These are phyloP conservation scores for Themeda triandra DNA, from an alignment of 176 grass and related monocot species.

Conservation along the genomic window DNA sequence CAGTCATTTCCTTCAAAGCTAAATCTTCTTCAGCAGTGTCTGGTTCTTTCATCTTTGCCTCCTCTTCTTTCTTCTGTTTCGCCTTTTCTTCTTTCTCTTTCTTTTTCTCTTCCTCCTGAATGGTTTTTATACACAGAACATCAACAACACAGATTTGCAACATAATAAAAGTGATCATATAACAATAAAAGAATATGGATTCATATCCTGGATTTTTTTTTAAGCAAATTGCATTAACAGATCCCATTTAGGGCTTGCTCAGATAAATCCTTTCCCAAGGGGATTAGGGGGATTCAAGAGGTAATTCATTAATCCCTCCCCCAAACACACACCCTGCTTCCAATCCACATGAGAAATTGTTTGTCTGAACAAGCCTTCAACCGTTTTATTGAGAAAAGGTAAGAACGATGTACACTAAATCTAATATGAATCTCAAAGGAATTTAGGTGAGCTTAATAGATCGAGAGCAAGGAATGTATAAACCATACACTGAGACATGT, in stretches of 20 bases:
- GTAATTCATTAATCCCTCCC: no score
- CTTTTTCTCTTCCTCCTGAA: constrained; percentile 84
- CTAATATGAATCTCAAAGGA: neutral
- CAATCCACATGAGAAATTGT: no score
- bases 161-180: constrained; percentile 14
- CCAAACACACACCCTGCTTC: no score
- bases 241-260: neutral
- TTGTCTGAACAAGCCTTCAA: no score
- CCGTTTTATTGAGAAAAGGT: neutral
- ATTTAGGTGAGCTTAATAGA: neutral
- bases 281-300: no score
- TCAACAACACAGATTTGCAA: neutral
- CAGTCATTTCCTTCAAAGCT: constrained; percentile 95
- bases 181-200: neutral
- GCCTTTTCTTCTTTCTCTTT: constrained; percentile 74
- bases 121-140: constrained; percentile 14
- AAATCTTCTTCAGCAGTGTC: constrained; percentile 63
- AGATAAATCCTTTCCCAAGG: no score
- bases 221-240: neutral
- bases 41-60: constrained; percentile 49
- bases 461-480: neutral
- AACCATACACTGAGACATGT: neutral
- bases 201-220: neutral
- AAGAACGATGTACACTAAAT: neutral
- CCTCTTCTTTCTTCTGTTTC: constrained; percentile 49